Conservation (phyloP, 1,139 yeast genomes). For the Pneumocystis wakefieldiae region DNA sequence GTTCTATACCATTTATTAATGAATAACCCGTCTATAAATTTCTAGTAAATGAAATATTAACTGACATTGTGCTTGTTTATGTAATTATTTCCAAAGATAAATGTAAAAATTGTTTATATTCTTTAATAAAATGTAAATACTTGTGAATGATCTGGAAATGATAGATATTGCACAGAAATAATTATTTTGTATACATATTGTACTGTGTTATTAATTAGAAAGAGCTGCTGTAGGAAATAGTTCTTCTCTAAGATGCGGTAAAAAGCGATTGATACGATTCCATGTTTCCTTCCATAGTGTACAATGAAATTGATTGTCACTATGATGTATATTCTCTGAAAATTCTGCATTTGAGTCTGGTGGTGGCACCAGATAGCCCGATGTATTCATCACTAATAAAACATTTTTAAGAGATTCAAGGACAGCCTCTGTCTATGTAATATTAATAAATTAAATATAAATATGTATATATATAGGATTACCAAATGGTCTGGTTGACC, state of each 20-base stretch:
- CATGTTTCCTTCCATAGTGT: slow-evolving; percentile 1
- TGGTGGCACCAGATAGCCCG: background rate
- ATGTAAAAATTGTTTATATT: too few relatives aligned
- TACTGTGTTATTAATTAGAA: background rate
- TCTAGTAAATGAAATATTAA: too few relatives aligned
- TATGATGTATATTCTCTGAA: background rate
- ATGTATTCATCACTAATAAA: slow-evolving; percentile 27
- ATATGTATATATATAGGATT: background rate
- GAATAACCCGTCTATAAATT: too few relatives aligned
- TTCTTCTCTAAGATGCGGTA: background rate
- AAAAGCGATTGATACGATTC: background rate
- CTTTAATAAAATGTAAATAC: background rate
- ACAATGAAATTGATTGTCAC: background rate
- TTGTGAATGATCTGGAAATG: background rate
- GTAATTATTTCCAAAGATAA: too few relatives aligned
- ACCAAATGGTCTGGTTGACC: slow-evolving; percentile 14
- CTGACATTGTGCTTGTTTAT: too few relatives aligned
- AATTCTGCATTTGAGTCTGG: background rate
- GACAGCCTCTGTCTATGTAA: slow-evolving; percentile 39
- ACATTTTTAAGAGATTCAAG: slow-evolving; percentile 51
- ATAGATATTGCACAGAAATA: background rate
- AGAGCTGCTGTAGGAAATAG: background rate
- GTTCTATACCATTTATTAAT: too few relatives aligned
- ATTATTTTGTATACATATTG: background rate
- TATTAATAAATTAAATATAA: slow-evolving; percentile 18